phyloP scores from a whole-genome alignment of 2,329 filamentous ascomycete genomes.

The Colletotrichum abscissum region DNA sequence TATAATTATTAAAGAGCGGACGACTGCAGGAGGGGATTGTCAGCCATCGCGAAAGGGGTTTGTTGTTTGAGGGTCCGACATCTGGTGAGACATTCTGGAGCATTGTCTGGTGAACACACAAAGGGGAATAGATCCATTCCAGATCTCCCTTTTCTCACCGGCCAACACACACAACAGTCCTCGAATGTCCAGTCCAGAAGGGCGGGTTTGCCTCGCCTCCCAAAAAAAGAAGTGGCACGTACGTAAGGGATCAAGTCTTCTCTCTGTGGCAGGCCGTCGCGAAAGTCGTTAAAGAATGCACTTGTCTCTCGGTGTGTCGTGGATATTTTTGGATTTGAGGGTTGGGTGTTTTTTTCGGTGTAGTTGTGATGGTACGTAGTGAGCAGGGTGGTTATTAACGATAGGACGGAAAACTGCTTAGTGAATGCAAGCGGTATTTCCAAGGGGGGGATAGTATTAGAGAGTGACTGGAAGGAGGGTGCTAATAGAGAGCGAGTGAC shows the following conservation, averaged over 20 bases:
- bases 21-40: constrained; percentile 4
- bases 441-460: constrained; percentile 37
- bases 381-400: constrained; percentile 49
- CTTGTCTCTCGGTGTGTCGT: constrained; percentile 30
- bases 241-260: constrained; percentile 34
- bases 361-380: constrained; percentile 6
- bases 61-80: constrained; percentile 15
- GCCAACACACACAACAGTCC: background rate
- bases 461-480: constrained; percentile 40
- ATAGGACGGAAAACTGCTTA: constrained; percentile 59
- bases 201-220: background rate
- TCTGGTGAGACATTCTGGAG: constrained; percentile 24
- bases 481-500: constrained; percentile 38
- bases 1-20: constrained; percentile 30
- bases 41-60: constrained; percentile 24
- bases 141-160: constrained; percentile 13
- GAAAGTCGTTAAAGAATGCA: constrained; percentile 33
- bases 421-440: constrained; percentile 59
- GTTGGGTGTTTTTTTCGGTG: background rate
- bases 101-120: constrained; percentile 20
- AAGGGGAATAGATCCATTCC: constrained; percentile 13
- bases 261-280: constrained; percentile 28
- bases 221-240: constrained; percentile 9
- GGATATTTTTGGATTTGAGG: constrained; percentile 25
- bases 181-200: background rate